Percentiles rank a stretch among this genome's conserved stretches.
Evolutionary conservation across 2,329 filamentous ascomycete genomes (phyloP).

Genomic region (Colletotrichum cuscutae): DNA sequence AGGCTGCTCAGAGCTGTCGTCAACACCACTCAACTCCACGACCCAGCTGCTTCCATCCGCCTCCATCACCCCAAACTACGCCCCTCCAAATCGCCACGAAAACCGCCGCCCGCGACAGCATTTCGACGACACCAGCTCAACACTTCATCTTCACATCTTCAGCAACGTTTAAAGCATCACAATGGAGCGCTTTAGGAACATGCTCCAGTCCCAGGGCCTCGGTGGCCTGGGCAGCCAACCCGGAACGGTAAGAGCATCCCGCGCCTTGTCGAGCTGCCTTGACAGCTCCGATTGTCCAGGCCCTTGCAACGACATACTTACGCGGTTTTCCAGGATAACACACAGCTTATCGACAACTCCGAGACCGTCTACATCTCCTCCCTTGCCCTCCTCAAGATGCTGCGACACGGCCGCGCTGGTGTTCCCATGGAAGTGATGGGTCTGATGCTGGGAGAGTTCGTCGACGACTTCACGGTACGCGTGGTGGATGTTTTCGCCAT

Average conservation of each 20-base stretch:
- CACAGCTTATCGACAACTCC: slow-evolving; percentile 95
- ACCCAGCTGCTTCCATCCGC: slow-evolving; percentile 34
- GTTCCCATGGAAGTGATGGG: slow-evolving; percentile 99
- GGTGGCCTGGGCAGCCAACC: slow-evolving; percentile 69
- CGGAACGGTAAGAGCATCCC: slow-evolving; percentile 64
- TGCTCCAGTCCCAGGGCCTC: slow-evolving; percentile 83
- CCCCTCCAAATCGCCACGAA: slow-evolving; percentile 8
- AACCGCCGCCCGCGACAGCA: not conserved
- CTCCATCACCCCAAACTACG: slow-evolving; percentile 27
- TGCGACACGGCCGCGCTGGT: slow-evolving; percentile 95
- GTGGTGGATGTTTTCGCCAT: slow-evolving; percentile 99
- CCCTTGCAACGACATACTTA: not conserved
- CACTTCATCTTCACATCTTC: not conserved
- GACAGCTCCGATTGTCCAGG: slow-evolving; percentile 1
- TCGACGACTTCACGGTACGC: slow-evolving; percentile 98
- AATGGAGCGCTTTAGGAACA: slow-evolving; percentile 93
- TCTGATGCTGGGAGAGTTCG: slow-evolving; percentile 97
- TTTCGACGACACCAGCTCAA: not conserved
- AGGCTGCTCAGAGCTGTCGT: slow-evolving; percentile 47
- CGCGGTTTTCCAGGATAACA: slow-evolving; percentile 74
- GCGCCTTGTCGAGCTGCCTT: slow-evolving; percentile 29
- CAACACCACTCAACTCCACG: slow-evolving; percentile 37
- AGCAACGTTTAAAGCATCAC: slow-evolving; percentile 36
- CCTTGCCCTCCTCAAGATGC: slow-evolving; percentile 96
- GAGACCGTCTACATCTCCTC: slow-evolving; percentile 99